phyloP scores from a whole-genome alignment of 2,329 filamentous ascomycete genomes.

The Pseudogymnoascus sp. region DNA sequence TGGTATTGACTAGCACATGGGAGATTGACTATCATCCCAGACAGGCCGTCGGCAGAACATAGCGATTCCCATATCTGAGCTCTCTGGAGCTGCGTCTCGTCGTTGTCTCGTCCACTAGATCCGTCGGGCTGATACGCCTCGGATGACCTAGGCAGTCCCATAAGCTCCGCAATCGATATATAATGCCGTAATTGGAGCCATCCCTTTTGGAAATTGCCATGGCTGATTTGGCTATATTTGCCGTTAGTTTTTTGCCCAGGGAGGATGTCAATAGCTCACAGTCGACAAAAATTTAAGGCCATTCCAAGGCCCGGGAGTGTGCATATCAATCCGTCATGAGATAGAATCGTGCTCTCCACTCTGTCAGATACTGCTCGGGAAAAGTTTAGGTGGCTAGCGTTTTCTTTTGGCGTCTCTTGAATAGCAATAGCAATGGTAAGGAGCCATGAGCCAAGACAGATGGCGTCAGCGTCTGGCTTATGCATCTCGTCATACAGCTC shows the following conservation, averaged over 20 bases:
- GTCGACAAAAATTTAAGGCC: conserved; percentile 29
- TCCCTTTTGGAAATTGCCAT: conserved; percentile 29
- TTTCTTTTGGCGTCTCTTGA: conserved; percentile 21
- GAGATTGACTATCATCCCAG: conserved; percentile 30
- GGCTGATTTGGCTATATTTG: conserved; percentile 25
- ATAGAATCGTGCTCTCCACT: conserved; percentile 25
- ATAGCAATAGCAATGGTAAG: conserved; percentile 26
- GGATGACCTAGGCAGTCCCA: conserved; percentile 28
- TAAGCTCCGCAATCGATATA: conserved; percentile 32
- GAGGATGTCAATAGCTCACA: conserved; percentile 24
- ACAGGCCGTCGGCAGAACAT: conserved; percentile 28
- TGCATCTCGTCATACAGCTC: conserved; percentile 23
- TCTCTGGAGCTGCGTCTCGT: conserved; percentile 17
- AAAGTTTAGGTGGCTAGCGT: conserved; percentile 14
- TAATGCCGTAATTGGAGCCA: conserved; percentile 33
- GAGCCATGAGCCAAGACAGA: conserved; percentile 24
- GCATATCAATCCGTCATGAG: conserved; percentile 27
- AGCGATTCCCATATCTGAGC: conserved; percentile 29
- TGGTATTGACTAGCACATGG: conserved; percentile 27
- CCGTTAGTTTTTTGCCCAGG: neutral
- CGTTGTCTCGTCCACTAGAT: conserved; percentile 10
- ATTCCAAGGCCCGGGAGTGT: conserved; percentile 28
- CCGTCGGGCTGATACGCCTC: conserved; percentile 11
- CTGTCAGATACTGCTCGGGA: conserved; percentile 22
- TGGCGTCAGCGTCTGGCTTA: conserved; percentile 19